Evolutionary conservation across 495 filamentous ascomycete species (phyloP).

Genomic region (Pyronema domesticum): DNA sequence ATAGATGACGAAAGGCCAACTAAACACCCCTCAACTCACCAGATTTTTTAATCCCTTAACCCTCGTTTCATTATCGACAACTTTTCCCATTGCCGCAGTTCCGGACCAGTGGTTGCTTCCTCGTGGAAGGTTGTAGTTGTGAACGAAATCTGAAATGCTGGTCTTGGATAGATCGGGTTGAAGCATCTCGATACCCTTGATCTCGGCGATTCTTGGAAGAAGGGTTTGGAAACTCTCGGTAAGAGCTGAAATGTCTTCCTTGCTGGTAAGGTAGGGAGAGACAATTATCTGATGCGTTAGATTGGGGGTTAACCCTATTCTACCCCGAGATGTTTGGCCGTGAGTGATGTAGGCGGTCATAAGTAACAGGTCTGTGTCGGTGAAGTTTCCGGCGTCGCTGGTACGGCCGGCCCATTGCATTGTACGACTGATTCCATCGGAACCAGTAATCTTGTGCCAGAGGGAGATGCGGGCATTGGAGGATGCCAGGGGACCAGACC

Average conservation of each 20-base stretch:
- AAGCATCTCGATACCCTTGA: slow-evolving; percentile 16
- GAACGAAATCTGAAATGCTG: slow-evolving; percentile 35
- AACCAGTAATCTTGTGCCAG: not conserved
- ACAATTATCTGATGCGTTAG: slow-evolving; percentile 36
- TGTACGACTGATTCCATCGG: slow-evolving; percentile 42
- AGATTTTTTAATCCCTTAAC: slow-evolving; percentile 1
- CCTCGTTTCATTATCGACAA: not conserved
- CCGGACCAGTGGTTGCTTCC: slow-evolving; percentile 53
- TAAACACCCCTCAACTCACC: not conserved
- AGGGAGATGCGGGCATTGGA: slow-evolving; percentile 2
- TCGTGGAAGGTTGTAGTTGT: slow-evolving; percentile 35
- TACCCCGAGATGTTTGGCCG: slow-evolving; percentile 40
- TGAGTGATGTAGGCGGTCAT: slow-evolving; percentile 46
- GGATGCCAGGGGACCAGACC: slow-evolving; percentile 3
- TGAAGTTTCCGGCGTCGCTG: slow-evolving; percentile 29
- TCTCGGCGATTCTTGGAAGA: slow-evolving; percentile 30
- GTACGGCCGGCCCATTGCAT: slow-evolving; percentile 46
- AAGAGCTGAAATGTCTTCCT: slow-evolving; percentile 33
- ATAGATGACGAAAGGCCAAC: no score
- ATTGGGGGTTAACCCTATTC: slow-evolving; percentile 37
- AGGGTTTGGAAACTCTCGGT: slow-evolving; percentile 38
- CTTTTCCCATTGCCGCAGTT: slow-evolving; percentile 39
- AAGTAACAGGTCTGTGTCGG: slow-evolving; percentile 35
- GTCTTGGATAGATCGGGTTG: not conserved
- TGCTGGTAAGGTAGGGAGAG: slow-evolving; percentile 36